phyloP scores from a whole-genome alignment of 768 basidiomycete genomes.

The Scleroderma bovista region DNA sequence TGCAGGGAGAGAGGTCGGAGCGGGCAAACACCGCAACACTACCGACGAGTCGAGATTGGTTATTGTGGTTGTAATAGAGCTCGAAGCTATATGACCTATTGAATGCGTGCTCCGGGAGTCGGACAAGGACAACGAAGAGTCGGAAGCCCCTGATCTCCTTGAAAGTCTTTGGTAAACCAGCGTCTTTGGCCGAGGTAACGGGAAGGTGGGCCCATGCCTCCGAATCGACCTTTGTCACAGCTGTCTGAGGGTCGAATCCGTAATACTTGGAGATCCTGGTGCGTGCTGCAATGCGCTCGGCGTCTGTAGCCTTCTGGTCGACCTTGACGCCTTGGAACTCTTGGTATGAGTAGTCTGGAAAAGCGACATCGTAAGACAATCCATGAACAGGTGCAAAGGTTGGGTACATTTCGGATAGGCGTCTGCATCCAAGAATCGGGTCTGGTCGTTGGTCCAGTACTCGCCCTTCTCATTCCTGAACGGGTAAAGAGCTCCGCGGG shows the following conservation, averaged over 20 bases:
- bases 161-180: conserved; percentile 11
- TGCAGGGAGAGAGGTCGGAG: conserved; percentile 18
- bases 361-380: neutral
- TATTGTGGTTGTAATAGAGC: conserved; percentile 10
- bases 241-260: conserved; percentile 16
- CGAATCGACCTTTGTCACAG: neutral
- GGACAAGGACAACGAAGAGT: conserved; percentile 19
- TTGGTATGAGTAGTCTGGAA: conserved; percentile 25
- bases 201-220: conserved; percentile 12
- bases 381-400: neutral
- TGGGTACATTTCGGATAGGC: conserved; percentile 18
- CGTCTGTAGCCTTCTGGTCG: conserved; percentile 9
- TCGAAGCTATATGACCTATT: conserved; percentile 20
- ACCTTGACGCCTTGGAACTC: conserved; percentile 23
- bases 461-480: conserved; percentile 18
- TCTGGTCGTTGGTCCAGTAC: conserved; percentile 21
- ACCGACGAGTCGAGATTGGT: conserved; percentile 12
- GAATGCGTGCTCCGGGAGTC: conserved; percentile 21
- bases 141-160: conserved; percentile 19
- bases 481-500: conserved; percentile 14
- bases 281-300: conserved; percentile 15
- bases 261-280: conserved; percentile 19
- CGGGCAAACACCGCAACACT: conserved; percentile 19
- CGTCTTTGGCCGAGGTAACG: conserved; percentile 7
- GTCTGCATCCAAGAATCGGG: conserved; percentile 16